Conservation (phyloP, 2,329 filamentous ascomycete genomes). For the Torrubiella hemipterigena region DNA sequence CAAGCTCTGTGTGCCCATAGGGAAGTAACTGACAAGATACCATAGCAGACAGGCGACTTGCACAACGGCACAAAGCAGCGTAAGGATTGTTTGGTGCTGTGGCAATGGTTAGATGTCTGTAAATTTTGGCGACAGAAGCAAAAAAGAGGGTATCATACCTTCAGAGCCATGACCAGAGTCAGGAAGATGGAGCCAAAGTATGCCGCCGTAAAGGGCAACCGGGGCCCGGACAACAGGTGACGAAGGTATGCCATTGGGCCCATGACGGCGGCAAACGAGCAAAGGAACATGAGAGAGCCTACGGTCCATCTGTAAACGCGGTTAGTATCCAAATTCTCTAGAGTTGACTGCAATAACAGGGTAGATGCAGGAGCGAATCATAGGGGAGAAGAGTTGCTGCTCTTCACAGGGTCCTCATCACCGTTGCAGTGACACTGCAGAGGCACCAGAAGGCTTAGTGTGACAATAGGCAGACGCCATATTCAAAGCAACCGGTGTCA, state of each 20-base stretch:
- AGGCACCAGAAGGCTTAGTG: no score
- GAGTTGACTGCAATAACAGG: no score
- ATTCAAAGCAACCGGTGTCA: no score
- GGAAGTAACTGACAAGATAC: slow-evolving; percentile 97
- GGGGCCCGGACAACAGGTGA: slow-evolving; percentile 73
- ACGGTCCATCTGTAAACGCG: slow-evolving; percentile 77
- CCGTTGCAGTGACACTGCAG: no score
- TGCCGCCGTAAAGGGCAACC: slow-evolving; percentile 83
- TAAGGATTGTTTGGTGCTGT: slow-evolving; percentile 76
- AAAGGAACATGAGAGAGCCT: slow-evolving; percentile 79
- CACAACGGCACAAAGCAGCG: slow-evolving; percentile 69
- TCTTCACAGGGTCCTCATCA: no score
- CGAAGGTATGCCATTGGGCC: slow-evolving; percentile 72
- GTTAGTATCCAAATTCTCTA: slow-evolving; percentile 16
- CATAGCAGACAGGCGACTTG: slow-evolving; percentile 76
- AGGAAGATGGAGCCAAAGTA: slow-evolving; percentile 90
- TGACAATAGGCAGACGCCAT: no score
- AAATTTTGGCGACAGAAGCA: no score
- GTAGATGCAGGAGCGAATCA: no score
- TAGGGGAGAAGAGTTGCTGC: no score
- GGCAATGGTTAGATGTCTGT: no score
- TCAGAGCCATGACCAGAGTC: slow-evolving; percentile 84
- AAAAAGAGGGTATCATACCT: no score
- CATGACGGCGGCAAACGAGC: slow-evolving; percentile 91
- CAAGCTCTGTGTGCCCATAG: slow-evolving; percentile 84